Conservation (phyloP, 495 filamentous ascomycete species). For the Jackrogersella multiformis region DNA sequence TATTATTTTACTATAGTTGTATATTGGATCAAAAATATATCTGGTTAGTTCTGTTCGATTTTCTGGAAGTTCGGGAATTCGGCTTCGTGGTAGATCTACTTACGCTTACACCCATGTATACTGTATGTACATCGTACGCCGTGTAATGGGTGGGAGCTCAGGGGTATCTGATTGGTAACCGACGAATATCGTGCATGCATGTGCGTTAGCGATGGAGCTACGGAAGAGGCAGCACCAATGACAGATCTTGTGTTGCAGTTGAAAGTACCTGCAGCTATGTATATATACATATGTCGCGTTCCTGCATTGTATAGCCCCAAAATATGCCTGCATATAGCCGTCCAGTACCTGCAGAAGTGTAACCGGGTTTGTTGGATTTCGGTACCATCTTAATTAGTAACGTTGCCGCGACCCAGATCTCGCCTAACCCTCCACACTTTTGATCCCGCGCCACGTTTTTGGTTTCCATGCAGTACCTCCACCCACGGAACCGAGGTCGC, state of each 20-base stretch:
- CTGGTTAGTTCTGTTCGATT: not conserved
- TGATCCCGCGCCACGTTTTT: slow-evolving; percentile 59
- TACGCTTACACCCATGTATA: not conserved
- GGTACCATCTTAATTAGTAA: slow-evolving; percentile 12
- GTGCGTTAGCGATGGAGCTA: not conserved
- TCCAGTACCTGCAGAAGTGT: not conserved
- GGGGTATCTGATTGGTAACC: not conserved
- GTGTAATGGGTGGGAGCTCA: not conserved
- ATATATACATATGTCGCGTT: not conserved
- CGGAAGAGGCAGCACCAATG: slow-evolving; percentile 1
- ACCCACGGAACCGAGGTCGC: slow-evolving; percentile 58
- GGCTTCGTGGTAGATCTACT: not conserved
- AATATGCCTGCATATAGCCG: not conserved
- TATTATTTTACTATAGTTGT: too few species aligned
- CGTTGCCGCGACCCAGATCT: slow-evolving; percentile 55
- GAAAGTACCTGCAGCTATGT: not conserved
- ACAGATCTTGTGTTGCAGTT: not conserved
- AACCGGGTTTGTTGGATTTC: not conserved
- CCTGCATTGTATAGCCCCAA: too few species aligned
- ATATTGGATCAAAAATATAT: too few species aligned
- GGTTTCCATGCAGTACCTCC: slow-evolving; percentile 57
- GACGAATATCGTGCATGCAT: not conserved
- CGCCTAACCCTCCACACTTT: slow-evolving; percentile 65
- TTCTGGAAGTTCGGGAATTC: not conserved
- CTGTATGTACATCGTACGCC: too few species aligned